Evolutionary conservation across 148 eudicot genomes (phyloP).

Genomic region (Pharnaceum exiguum): DNA sequence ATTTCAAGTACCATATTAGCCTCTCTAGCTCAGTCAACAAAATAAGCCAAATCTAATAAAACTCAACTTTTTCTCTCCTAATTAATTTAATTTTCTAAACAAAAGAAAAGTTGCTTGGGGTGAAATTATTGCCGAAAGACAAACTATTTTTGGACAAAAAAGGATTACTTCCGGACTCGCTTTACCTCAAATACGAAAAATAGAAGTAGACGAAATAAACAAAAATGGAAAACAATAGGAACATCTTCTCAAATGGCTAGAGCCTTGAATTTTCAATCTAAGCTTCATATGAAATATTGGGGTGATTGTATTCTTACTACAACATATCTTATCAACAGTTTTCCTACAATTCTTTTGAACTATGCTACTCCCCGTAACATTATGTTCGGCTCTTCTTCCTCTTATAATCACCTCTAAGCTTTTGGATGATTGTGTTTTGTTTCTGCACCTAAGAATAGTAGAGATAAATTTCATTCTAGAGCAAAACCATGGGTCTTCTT

Average conservation of each 20-base stretch:
- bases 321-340: not conserved
- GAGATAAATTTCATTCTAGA: not conserved
- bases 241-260: not conserved
- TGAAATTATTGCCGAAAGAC: too few relatives aligned
- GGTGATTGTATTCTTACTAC: not conserved
- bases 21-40: too few relatives aligned
- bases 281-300: not conserved
- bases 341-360: not conserved
- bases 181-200: too few relatives aligned
- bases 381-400: not conserved
- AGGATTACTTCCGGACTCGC: too few relatives aligned
- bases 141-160: too few relatives aligned
- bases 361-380: not conserved
- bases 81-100: too few relatives aligned
- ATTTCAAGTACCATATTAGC: too few relatives aligned
- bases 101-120: too few relatives aligned
- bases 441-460: not conserved
- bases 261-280: not conserved
- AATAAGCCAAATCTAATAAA: too few relatives aligned
- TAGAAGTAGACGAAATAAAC: too few relatives aligned
- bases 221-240: too few relatives aligned
- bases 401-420: not conserved
- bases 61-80: too few relatives aligned
- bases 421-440: not conserved
- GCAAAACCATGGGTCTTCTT: not conserved